Evolutionary conservation across 495 filamentous ascomycete species (phyloP), one percentile per base, ranked within the genome.

Genomic region (Cenococcum geophilum): DNA sequence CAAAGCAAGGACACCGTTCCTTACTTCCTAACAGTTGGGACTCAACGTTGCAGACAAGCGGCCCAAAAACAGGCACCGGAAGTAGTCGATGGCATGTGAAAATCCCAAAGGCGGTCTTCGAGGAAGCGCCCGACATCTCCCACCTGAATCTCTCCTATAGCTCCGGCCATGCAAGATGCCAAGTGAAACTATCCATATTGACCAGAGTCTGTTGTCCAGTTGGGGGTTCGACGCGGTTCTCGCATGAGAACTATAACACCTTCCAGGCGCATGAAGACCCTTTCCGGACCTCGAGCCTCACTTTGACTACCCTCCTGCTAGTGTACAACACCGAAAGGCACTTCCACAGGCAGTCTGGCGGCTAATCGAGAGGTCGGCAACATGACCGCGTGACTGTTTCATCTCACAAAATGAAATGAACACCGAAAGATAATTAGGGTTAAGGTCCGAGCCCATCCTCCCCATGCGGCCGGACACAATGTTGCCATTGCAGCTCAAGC

Each of bases 381-480:
- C 76, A 67, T 77, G 54, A 76, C 73, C 77, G 73, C 77, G 77
- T 77, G 65, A 74, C 78, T 79, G 70, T 62, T 76, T 60, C 60
- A 75, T 71, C 72, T 9, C 35, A 51, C 64, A n/a, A 54, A 75
- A 78, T 76, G 66, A 73, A 79, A 79, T 32, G 63, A 69, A 50
- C 79, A 85, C 83, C 83, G 79, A 80, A 75, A 67, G 73, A 70
- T 71, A 70, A 76, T 83, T 89, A 89, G 86, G 86, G 86, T 89
- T 89, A 89, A 87, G 85, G 86, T 88, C 85, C 84, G 82, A 72
- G 73, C 75, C 75, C 75, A 76, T 80, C 80, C 82, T 77, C 78
- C 75, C 69, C 71, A 59, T 63, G 71, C 62, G 62, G 63, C 71
- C 66, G 40, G 64, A 63, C 68, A 65, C 69, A 67, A 60, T 67